Percentiles rank a stretch among this genome's conserved stretches.
These are phyloP conservation scores for Starmerella stellata DNA, from an alignment of 805 yeast genomes.

Conservation along the genomic window DNA sequence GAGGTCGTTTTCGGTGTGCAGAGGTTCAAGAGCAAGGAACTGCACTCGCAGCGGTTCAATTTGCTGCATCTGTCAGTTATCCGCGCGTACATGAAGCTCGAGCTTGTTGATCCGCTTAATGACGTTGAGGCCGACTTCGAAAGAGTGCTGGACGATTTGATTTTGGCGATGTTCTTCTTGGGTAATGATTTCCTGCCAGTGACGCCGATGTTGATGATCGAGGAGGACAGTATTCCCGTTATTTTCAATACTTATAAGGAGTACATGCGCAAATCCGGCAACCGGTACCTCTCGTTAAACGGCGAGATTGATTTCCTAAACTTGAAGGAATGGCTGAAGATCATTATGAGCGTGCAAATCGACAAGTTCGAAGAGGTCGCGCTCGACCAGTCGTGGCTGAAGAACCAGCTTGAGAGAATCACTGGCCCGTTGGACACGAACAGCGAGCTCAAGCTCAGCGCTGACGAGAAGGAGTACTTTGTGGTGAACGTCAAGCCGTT, in stretches of 20 bases:
- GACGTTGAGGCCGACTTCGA: slow-evolving; percentile 69
- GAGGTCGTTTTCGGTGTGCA: slow-evolving; percentile 74
- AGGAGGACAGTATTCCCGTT: slow-evolving; percentile 93
- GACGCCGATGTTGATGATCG: slow-evolving; percentile 79
- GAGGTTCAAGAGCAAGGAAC: slow-evolving; percentile 24
- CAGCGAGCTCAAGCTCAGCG: slow-evolving; percentile 39
- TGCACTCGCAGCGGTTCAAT: slow-evolving; percentile 65
- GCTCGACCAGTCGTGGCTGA: slow-evolving; percentile 81
- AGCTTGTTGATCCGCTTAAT: slow-evolving; percentile 29
- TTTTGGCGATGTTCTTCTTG: slow-evolving; percentile 77
- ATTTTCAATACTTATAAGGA: slow-evolving; percentile 74
- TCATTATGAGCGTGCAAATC: slow-evolving; percentile 60
- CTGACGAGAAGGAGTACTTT: slow-evolving; percentile 51
- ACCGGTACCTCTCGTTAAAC: slow-evolving; percentile 67
- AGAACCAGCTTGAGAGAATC: slow-evolving; percentile 46
- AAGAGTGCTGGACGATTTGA: slow-evolving; percentile 76
- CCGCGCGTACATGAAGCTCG: slow-evolving; percentile 79
- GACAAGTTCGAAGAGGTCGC: slow-evolving; percentile 68
- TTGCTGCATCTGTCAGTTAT: slow-evolving; percentile 70
- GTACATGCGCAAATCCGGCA: slow-evolving; percentile 38
- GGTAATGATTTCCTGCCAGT: slow-evolving; percentile 98
- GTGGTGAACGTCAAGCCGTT: slow-evolving; percentile 28
- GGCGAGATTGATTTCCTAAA: slow-evolving; percentile 67
- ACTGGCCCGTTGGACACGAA: slow-evolving; percentile 21
- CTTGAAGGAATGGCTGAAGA: slow-evolving; percentile 56